These are phyloP conservation scores for Panicum virgatum DNA, from an alignment of 202 grass and related monocot species.

Conservation along the genomic window DNA sequence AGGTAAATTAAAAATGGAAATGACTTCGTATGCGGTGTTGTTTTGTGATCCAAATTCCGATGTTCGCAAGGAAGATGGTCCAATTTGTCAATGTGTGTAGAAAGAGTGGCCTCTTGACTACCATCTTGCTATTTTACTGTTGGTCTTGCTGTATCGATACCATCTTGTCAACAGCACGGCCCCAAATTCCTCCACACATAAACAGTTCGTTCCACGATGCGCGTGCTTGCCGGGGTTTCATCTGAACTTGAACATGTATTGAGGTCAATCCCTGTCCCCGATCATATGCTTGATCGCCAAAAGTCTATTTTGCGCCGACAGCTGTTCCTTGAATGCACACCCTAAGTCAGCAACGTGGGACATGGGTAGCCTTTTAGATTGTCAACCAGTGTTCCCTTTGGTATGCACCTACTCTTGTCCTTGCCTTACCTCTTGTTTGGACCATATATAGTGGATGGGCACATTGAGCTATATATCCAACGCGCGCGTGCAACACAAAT, in stretches of 20 bases:
- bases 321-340: background rate
- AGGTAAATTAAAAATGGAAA: no score
- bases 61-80: background rate
- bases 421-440: slow-evolving; percentile 16
- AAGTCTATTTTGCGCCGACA: no score
- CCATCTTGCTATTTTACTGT: background rate
- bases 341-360: slow-evolving; percentile 12
- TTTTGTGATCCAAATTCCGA: background rate
- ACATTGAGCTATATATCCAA: background rate
- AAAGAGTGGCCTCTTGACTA: background rate
- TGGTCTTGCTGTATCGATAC: background rate
- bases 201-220: background rate
- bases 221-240: background rate
- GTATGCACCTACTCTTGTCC: slow-evolving; percentile 1
- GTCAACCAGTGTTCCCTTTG: background rate
- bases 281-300: background rate
- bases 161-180: background rate
- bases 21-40: background rate
- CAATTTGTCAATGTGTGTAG: background rate
- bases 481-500: background rate
- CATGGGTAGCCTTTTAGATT: background rate
- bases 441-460: no score
- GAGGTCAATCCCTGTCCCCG: slow-evolving; percentile 4
- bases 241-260: background rate
- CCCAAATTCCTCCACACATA: background rate